A percentile compares a stretch with the other conserved stretches of the same genome.
phyloP scores from a whole-genome alignment of 495 filamentous ascomycete species.

The Lepidopterella palustris region DNA sequence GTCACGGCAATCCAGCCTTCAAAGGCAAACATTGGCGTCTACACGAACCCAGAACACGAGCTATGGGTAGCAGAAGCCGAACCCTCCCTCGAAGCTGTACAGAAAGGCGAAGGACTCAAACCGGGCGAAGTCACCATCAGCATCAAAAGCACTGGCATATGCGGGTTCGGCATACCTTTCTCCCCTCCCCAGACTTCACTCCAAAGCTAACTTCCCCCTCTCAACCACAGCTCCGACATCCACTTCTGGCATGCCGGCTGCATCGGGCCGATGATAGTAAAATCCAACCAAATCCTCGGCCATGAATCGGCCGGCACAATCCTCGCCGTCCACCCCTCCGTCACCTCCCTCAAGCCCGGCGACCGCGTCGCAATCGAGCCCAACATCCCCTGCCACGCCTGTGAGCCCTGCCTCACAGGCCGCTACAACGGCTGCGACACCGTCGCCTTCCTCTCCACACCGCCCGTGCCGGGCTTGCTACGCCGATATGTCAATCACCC shows the following conservation, averaged over 20 bases:
- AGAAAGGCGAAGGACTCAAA: conserved; percentile 61
- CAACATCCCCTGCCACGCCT: conserved; percentile 80
- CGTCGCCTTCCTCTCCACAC: conserved; percentile 80
- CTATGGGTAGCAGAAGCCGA: conserved; percentile 77
- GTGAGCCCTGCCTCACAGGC: conserved; percentile 83
- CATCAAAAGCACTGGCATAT: conserved; percentile 88
- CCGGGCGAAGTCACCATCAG: conserved; percentile 76
- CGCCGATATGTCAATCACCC: conserved; percentile 90
- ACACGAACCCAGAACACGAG: conserved; percentile 86
- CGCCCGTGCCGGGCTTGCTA: conserved; percentile 80
- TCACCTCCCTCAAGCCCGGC: conserved; percentile 66
- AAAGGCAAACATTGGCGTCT: conserved; percentile 90
- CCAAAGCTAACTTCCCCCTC: conserved; percentile 13
- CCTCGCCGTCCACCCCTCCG: conserved; percentile 71
- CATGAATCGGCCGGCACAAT: conserved; percentile 87
- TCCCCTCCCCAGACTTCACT: conserved; percentile 20
- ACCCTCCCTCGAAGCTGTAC: conserved; percentile 68
- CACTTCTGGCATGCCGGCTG: conserved; percentile 94
- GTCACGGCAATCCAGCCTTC: conserved; percentile 24
- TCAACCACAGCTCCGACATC: conserved; percentile 64
- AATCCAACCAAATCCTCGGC: conserved; percentile 78
- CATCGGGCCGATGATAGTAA: conserved; percentile 92
- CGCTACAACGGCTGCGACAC: conserved; percentile 88
- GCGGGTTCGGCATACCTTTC: conserved; percentile 56
- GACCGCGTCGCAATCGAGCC: conserved; percentile 90